Percentiles rank a stretch among this genome's conserved stretches.
Conservation (phyloP, 352 stramenopile species). For the Phytophthora tentaculata region DNA sequence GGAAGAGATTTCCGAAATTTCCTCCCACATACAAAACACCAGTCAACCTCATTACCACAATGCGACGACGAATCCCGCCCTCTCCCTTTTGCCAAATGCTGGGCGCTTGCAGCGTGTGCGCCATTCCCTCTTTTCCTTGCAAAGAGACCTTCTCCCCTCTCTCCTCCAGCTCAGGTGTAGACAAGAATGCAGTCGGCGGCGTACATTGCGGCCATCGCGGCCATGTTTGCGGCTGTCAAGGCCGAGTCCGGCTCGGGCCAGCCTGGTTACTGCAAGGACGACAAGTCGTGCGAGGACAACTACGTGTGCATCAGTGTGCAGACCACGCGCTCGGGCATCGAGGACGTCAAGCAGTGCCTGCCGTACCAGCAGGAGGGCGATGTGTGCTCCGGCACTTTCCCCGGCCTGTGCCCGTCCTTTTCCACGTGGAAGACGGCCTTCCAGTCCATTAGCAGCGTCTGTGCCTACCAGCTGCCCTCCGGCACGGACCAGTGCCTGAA, state of each 20-base stretch:
- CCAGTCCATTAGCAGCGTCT: conserved; percentile 75
- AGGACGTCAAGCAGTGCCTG: conserved; percentile 83
- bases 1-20: conserved; percentile 22
- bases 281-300: conserved; percentile 49
- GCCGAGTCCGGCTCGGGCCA: conserved; percentile 52
- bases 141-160: conserved; percentile 20
- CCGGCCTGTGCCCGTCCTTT: conserved; percentile 76
- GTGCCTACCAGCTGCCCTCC: conserved; percentile 68
- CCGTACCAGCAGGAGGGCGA: conserved; percentile 50
- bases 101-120: conserved; percentile 9
- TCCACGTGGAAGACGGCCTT: conserved; percentile 69
- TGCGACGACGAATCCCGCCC: conserved; percentile 18
- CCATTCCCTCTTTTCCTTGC: conserved; percentile 51
- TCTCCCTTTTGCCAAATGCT: conserved; percentile 21
- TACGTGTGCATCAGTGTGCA: conserved; percentile 81
- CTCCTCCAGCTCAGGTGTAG: not conserved
- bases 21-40: conserved; percentile 25
- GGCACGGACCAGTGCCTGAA: conserved; percentile 52
- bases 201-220: conserved; percentile 35
- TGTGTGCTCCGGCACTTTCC: conserved; percentile 62
- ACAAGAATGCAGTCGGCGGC: conserved; percentile 37
- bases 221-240: conserved; percentile 30
- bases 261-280: conserved; percentile 69
- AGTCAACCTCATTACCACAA: conserved; percentile 14
- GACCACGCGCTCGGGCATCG: conserved; percentile 71